Evolutionary conservation across 805 yeast species (phyloP), one percentile per base, ranked within the genome.

Genomic region (Candida insectorum): DNA sequence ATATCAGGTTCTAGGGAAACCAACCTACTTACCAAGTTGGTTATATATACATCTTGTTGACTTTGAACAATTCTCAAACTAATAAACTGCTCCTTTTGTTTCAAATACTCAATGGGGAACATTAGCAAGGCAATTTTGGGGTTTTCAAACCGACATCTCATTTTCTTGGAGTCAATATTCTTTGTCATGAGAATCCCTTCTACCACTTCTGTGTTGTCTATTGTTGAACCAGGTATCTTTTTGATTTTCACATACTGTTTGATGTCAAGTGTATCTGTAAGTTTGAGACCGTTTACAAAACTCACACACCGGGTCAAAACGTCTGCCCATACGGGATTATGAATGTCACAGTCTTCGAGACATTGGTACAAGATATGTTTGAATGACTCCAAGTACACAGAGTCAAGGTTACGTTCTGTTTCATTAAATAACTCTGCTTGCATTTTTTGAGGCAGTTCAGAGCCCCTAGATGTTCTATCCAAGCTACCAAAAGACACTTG

Each of bases 191-290:
- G 82, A 4, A 86, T 58, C 0, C 98, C 99, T 49, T 83, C 79
- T 3, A 91, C 55, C 19, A 75, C 71, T 17, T 62, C 61, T 0
- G 91, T 77, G 26, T 83, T 79, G 4, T 65, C 60, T 1, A 81
- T 73, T 1, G 54, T 38, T 0, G 94, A 93, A 1, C 98, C 97
- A 0, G 81, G 70, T 6, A 91, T 76, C 39, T 87, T 71, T 52
- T 93, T 94, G 28, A 93, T 70, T 51, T 94, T 93, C 26, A 93
- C 77, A 56, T 85, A 91, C 45, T 83, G 89, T n/a, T 91, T 72
- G 30, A 89, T 79, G 53, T 93, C 97, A 39, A 88, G 70, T 3
- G 81, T 80, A 41, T 83, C 91, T 4, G 86, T 83, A 18, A 75
- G 69, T 31, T 78, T 80, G 4, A 89, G 67, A 12, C 62, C 60